A percentile compares a stretch with the other conserved stretches of the same genome.
Evolutionary conservation across 164 flowering plant species (phyloP).

Genomic region (Akebia trifoliata): DNA sequence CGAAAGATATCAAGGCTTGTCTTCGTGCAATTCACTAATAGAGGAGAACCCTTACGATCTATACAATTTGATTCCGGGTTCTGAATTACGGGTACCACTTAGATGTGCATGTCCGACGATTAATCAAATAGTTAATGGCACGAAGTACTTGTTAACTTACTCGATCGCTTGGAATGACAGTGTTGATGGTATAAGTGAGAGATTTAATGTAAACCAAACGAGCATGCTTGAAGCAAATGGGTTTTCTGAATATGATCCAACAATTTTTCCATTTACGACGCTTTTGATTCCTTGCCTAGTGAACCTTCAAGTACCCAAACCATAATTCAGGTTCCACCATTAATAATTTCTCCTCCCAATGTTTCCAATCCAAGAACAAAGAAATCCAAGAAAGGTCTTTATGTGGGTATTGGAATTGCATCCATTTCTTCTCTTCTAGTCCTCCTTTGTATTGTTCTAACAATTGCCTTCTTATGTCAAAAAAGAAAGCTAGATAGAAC

Average conservation of each 20-base stretch:
- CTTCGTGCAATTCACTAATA: constrained; percentile 39
- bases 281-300: constrained; percentile 46
- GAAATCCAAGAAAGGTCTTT: constrained; percentile 14
- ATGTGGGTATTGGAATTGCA: constrained; percentile 21
- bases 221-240: constrained; percentile 41
- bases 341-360: neutral
- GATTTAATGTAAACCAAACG: constrained; percentile 33
- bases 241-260: constrained; percentile 13
- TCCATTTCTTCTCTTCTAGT: constrained; percentile 17
- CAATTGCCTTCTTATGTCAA: constrained; percentile 6
- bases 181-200: constrained; percentile 26
- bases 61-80: constrained; percentile 17
- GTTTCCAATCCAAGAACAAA: neutral
- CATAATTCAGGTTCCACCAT: constrained; percentile 18
- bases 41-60: constrained; percentile 18
- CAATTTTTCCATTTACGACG: constrained; percentile 43
- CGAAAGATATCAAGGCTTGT: constrained; percentile 35
- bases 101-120: constrained; percentile 68
- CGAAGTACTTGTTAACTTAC: constrained; percentile 46
- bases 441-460: neutral
- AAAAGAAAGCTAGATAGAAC: constrained; percentile 12
- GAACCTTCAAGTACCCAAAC: constrained; percentile 41
- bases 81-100: constrained; percentile 42
- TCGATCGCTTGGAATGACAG: constrained; percentile 27
- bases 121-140: constrained; percentile 38